Evolutionary conservation across 129 eudicot genomes (phyloP), one percentile per base, ranked within the genome.

Genomic region (Lactuca saligna): DNA sequence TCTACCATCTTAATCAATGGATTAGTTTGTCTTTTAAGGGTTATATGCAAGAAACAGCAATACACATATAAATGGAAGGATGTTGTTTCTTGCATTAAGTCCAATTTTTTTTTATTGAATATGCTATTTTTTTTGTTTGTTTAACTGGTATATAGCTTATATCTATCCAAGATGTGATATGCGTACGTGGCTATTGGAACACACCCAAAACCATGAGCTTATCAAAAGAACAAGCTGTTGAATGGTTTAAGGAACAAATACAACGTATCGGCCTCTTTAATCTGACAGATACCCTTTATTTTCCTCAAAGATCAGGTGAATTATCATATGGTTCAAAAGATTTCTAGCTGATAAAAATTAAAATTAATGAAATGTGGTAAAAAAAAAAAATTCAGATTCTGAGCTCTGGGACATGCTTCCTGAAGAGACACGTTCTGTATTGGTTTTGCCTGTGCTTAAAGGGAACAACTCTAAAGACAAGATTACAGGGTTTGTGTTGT

Each of bases 111-210:
- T 0, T 3, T 3, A 46, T 46, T 46, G 4, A 3, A 46, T 46
- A 46, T 62, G 35, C 58, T 82, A 37, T 69, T 37, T 73, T 9
- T 75, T 4, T 41, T 31, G 70, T 10, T 75, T 4, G 71, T 56
- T 14, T 46, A 34, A 7, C 41, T 60, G 14, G 65, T 71, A 32
- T 73, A 89, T 73, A 89, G 98, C 95, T 89, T 70, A 85, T 93
- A 75, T 89, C 71, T 34, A 65, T 83, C 39, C 66, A 81, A 60
- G 90, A 82, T 80, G 86, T 78, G 61, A 16, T 87, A 17, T 93
- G 98, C 31, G 81, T 78, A 58, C 95, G 97, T 70, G 98, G 98
- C 78, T 93, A 93, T 73, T 93, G 97, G 98, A 83, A 75, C 72
- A 75, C 75, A 39, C 92, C 98, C 4, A 83, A 79, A 75, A 80